These are phyloP conservation scores for Fraxinus xanthoxyloides DNA, from an alignment of 305 asterid species.

Conservation along the genomic window DNA sequence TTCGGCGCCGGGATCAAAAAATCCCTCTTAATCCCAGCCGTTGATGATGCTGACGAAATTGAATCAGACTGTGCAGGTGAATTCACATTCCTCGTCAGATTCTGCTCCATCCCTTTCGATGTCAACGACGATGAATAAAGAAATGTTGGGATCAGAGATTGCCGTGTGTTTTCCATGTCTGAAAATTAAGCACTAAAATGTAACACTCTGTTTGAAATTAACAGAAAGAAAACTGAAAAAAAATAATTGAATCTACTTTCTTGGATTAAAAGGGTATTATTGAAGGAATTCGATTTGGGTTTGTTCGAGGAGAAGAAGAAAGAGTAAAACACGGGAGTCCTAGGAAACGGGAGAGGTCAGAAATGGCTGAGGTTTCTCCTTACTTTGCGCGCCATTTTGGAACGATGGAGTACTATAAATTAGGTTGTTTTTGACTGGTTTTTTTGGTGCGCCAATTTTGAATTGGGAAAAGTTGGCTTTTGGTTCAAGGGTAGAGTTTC, in stretches of 20 bases:
- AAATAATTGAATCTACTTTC: not conserved
- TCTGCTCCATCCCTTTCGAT: constrained; percentile 26
- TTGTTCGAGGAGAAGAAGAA: not conserved
- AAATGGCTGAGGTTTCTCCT: constrained; percentile 24
- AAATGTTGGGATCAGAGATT: constrained; percentile 57
- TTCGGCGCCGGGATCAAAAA: constrained; percentile 62
- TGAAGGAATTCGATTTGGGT: not conserved
- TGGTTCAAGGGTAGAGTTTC: not conserved
- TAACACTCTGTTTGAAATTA: not conserved
- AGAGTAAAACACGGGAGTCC: not conserved
- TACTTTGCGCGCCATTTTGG: constrained; percentile 8
- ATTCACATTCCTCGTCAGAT: not conserved
- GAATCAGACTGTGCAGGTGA: constrained; percentile 3
- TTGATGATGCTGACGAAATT: constrained; percentile 10
- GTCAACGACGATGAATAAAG: constrained; percentile 41
- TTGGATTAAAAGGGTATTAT: not conserved
- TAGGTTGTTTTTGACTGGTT: not conserved
- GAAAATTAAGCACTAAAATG: not conserved
- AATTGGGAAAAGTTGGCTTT: not conserved
- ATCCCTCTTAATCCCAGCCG: constrained; percentile 15
- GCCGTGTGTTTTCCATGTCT: constrained; percentile 28
- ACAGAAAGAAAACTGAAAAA: constrained; percentile 13
- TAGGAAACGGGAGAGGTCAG: constrained; percentile 20
- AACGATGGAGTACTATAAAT: not conserved
- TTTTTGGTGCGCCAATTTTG: not conserved